Conservation (phyloP, 345 rosid species). For the Gossypium sturtianum region DNA sequence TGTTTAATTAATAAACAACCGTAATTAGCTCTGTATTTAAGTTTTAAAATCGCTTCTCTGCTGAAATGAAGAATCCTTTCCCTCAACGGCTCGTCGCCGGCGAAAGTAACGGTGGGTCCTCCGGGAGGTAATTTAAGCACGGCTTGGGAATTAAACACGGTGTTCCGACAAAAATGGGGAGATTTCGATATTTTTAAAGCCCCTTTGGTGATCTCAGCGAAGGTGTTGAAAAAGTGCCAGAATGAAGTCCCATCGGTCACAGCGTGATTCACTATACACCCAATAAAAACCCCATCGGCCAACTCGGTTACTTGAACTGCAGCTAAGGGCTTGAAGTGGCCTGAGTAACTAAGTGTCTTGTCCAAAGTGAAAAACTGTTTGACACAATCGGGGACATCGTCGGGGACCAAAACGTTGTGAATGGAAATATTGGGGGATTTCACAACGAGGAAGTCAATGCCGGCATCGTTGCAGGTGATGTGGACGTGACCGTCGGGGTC, state of each 20-base stretch:
- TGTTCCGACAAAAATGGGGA: conserved; percentile 60
- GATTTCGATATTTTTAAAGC: conserved; percentile 48
- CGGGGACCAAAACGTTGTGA: conserved; percentile 35
- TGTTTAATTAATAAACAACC: conserved; percentile 1
- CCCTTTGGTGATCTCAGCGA: conserved; percentile 70
- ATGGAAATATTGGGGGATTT: conserved; percentile 39
- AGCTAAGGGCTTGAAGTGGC: conserved; percentile 61
- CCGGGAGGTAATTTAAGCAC: conserved; percentile 68
- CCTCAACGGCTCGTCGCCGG: conserved; percentile 62
- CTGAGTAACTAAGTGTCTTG: conserved; percentile 65
- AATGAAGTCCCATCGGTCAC: conserved; percentile 89
- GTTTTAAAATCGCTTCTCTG: conserved; percentile 57
- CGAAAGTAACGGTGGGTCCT: conserved; percentile 69
- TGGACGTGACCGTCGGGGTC: conserved; percentile 51
- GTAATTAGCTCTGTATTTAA: conserved; percentile 54
- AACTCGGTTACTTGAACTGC: conserved; percentile 90
- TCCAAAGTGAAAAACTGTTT: conserved; percentile 73
- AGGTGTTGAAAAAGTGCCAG: conserved; percentile 91
- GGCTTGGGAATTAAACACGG: conserved; percentile 54
- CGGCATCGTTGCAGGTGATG: conserved; percentile 71
- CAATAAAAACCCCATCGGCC: conserved; percentile 66
- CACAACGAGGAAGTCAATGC: conserved; percentile 61
- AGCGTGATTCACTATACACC: conserved; percentile 77
- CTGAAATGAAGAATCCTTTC: conserved; percentile 84
- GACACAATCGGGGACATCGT: conserved; percentile 54